Evolutionary conservation across 129 eudicot genomes (phyloP), one percentile per base, ranked within the genome.

Genomic region (Artemisia tridentata): DNA sequence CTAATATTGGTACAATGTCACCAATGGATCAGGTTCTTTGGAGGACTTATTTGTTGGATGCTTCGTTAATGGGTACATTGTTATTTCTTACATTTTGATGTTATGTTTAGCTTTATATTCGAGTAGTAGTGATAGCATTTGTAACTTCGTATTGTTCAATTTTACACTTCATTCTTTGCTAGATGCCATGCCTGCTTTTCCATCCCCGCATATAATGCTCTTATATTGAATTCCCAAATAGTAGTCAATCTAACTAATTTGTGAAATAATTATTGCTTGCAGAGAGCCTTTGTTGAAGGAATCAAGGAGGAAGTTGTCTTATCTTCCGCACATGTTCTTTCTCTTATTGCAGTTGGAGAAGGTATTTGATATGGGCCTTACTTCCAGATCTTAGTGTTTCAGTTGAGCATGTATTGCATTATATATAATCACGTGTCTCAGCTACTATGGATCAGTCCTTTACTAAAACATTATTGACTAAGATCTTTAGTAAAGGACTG

Each of bases 231-330:
- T 63, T 21, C 53, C 13, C 43, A 50, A 41, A 23, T 51, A 41
- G 65, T 23, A 23, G 41, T 52, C 46, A 63, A 45, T 25, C 5
- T 52, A 43, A 69, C 45, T 52, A 70, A 4, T 63, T 69, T 69
- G 76, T 71, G 67, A 72, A 48, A 51, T 65, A 43, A 46, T 69
- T 68, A 53, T 63, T 78, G 71, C 75, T 65, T 80, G 75, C 72
- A 93, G 98, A 97, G 98, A 74, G 86, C 92, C 31, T 93, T 89
- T 70, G 89, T 92, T 45, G 98, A 92, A 92, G 96, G 98, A 77
- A 81, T 92, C 50, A 92, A 86, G 81, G 96, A 92, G 78, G 98
- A 92, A 82, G 98, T 92, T 69, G 92, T 92, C 25, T 67, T 93
- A 70, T 93, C 98, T 72, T 97, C 97, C 29, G 97, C 98, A 31